Conservation (phyloP, 371 early-diverging fungal species). For the Parasitella parasitica region DNA sequence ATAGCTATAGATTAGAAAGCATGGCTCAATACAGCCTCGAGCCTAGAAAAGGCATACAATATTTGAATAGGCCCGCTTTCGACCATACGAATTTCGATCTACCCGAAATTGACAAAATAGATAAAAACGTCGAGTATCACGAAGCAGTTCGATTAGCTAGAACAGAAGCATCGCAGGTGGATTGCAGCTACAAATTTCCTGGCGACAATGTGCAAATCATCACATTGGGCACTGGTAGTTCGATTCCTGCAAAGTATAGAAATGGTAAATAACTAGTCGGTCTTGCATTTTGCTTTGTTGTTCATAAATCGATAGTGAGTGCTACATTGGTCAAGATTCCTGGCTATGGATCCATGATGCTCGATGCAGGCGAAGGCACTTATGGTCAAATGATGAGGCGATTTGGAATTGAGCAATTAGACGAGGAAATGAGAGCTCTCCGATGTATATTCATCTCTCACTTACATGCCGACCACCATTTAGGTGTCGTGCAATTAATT, state of each 20-base stretch:
- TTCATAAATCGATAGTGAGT: slow-evolving; percentile 60
- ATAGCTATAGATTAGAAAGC: slow-evolving; percentile 25
- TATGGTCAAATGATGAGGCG: slow-evolving; percentile 86
- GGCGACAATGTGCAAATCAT: slow-evolving; percentile 59
- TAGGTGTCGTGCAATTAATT: slow-evolving; percentile 85
- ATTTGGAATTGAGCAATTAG: slow-evolving; percentile 53
- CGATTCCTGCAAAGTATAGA: slow-evolving; percentile 94
- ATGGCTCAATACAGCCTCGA: slow-evolving; percentile 32
- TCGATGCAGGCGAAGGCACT: slow-evolving; percentile 99
- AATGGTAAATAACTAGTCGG: slow-evolving; percentile 68
- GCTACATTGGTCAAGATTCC: slow-evolving; percentile 76
- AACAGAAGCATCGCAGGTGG: slow-evolving; percentile 30
- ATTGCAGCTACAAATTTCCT: slow-evolving; percentile 28
- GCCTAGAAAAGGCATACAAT: slow-evolving; percentile 23
- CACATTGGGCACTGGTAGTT: slow-evolving; percentile 96
- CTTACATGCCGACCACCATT: slow-evolving; percentile 98
- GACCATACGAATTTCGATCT: slow-evolving; percentile 20
- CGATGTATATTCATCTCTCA: slow-evolving; percentile 93
- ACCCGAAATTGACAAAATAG: slow-evolving; percentile 22
- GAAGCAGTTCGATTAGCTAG: slow-evolving; percentile 33
- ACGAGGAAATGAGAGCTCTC: slow-evolving; percentile 53
- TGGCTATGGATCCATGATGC: slow-evolving; percentile 64
- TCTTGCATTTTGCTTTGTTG: not conserved
- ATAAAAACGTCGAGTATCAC: slow-evolving; percentile 23
- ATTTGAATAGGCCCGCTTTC: slow-evolving; percentile 14